A percentile compares a stretch with the other conserved stretches of the same genome.
These are phyloP conservation scores for Nicotiana undulata DNA, from an alignment of 257 asterid species.

Conservation along the genomic window DNA sequence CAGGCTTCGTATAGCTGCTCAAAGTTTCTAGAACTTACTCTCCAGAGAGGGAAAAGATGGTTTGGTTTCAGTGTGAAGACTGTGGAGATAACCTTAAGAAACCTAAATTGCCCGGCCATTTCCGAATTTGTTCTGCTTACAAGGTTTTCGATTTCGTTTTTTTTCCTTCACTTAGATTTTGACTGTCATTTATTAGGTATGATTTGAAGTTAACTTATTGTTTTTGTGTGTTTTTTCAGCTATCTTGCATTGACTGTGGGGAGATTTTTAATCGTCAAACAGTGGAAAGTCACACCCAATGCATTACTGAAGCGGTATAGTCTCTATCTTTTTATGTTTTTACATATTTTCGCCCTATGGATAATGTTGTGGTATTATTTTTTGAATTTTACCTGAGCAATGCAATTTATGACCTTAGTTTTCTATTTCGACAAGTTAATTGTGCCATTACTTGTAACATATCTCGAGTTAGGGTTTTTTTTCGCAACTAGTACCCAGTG, in stretches of 20 bases:
- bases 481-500: background rate
- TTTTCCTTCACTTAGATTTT: background rate
- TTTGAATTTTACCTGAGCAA: too few species aligned
- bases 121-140: conserved; percentile 79
- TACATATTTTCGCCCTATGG: background rate
- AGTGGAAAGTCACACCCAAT: conserved; percentile 77
- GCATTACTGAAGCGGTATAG: conserved; percentile 86
- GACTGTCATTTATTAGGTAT: background rate
- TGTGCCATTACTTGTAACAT: background rate
- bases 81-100: conserved; percentile 93
- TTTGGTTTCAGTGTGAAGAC: conserved; percentile 99
- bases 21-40: too few species aligned
- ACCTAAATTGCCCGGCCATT: conserved; percentile 82
- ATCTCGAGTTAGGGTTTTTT: background rate
- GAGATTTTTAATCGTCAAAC: conserved; percentile 60
- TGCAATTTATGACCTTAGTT: too few species aligned
- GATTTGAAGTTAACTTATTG: background rate
- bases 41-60: conserved; percentile 36
- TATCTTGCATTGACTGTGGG: conserved; percentile 94
- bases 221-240: conserved; percentile 22
- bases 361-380: background rate
- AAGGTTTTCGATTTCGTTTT: conserved; percentile 34
- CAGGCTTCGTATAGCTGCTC: too few species aligned
- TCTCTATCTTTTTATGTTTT: background rate
- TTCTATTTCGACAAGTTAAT: background rate